A percentile compares a stretch with the other conserved stretches of the same genome.
These are phyloP conservation scores for Botrytis galanthina DNA, from an alignment of 2,329 filamentous ascomycete species.

Conservation along the genomic window DNA sequence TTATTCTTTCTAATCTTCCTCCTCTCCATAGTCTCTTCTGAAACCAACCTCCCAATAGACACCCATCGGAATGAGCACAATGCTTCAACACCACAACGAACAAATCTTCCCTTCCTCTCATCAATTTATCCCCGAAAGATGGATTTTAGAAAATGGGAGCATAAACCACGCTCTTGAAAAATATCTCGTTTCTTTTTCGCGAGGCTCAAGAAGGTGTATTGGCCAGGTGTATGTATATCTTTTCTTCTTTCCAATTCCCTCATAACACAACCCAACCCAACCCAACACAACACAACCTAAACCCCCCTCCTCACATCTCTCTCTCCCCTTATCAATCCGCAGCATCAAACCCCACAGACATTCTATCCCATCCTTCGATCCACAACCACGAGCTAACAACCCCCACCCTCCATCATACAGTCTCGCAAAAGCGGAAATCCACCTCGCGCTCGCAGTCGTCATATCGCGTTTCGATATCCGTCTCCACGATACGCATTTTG, in stretches of 20 bases:
- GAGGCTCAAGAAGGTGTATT: conserved; percentile 29
- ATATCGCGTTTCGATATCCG: conserved; percentile 25
- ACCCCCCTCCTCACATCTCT: background rate
- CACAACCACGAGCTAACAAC: too few species aligned
- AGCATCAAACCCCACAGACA: background rate
- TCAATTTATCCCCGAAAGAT: conserved; percentile 27
- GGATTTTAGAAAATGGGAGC: conserved; percentile 31
- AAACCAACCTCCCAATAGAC: conserved; percentile 17
- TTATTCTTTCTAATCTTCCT: background rate
- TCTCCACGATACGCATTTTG: conserved; percentile 25
- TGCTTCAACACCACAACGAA: conserved; percentile 29
- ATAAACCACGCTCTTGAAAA: conserved; percentile 24
- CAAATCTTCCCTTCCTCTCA: conserved; percentile 26
- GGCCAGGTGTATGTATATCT: conserved; percentile 25
- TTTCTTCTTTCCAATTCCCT: background rate
- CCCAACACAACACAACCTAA: background rate
- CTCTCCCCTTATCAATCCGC: background rate
- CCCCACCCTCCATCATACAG: background rate
- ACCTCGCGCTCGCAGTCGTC: conserved; percentile 26
- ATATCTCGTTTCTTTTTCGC: conserved; percentile 30
- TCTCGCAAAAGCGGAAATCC: conserved; percentile 31
- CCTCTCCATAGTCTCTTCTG: background rate
- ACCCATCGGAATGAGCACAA: conserved; percentile 28
- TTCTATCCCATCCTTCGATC: background rate
- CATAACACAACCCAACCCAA: background rate